A percentile compares a stretch with the other conserved stretches of the same genome.
phyloP scores from a whole-genome alignment of 2,329 filamentous ascomycete species.

The Dactylonectria estremocensis region DNA sequence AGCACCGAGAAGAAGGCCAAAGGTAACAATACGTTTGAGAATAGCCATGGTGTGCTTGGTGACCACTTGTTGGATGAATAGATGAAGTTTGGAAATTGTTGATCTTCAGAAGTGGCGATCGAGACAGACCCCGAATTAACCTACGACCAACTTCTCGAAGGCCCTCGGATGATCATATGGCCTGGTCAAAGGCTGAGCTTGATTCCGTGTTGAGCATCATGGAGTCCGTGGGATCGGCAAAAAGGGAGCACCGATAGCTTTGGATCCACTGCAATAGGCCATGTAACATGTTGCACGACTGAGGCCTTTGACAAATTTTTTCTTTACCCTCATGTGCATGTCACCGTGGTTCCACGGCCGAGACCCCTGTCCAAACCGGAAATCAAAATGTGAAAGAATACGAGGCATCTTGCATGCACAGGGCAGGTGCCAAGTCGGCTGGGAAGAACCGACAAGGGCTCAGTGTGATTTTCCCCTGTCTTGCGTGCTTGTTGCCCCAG shows the following conservation, averaged over 20 bases:
- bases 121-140: conserved; percentile 22
- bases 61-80: background rate
- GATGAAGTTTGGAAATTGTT: conserved; percentile 8
- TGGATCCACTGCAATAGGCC: background rate
- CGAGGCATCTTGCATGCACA: conserved; percentile 11
- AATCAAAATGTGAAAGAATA: conserved; percentile 12
- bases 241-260: background rate
- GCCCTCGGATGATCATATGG: background rate
- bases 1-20: conserved; percentile 9
- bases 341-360: background rate
- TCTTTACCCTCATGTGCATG: conserved; percentile 2
- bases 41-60: conserved; percentile 13
- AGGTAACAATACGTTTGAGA: conserved; percentile 9
- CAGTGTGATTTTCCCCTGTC: background rate
- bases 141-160: conserved; percentile 1
- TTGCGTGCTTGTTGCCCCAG: background rate
- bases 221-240: background rate
- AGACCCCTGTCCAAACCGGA: background rate
- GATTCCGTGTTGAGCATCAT: background rate
- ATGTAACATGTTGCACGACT: background rate
- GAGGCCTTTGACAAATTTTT: background rate
- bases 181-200: background rate
- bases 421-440: conserved; percentile 3
- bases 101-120: conserved; percentile 6
- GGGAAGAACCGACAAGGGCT: background rate